Base-by-base conservation (phyloP, 1,139 yeast genomes). In the Sugiyamaella pinicola region DNA sequence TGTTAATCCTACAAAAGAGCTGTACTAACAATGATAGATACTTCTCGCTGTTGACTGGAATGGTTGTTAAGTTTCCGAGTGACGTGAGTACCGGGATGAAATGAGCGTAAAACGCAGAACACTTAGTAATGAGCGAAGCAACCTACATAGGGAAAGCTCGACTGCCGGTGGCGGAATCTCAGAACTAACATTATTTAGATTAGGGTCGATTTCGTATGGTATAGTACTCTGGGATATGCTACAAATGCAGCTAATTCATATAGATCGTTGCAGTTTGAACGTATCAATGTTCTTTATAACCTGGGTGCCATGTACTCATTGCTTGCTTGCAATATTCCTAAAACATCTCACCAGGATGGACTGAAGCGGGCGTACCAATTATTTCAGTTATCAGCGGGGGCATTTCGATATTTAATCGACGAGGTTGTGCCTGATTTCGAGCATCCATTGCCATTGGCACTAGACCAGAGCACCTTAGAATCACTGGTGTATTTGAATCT, bases 321-420 rank as follows among this genome's bases (percentile, higher is more conserved):
- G 43, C 62, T 83, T 52, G 91, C 84, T 0, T 61, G 73, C 21
- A 54, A 54, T 7, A 58, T 61, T 35, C 60, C 62, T 6, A 71
- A 78, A 54, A 64, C 49, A 13, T 67, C 73, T 45, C 70, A 78
- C 3, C 80, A 76, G 26, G 83, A 79, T 3, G 87, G 86, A 0
- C 64, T 85, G 51, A 86, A 84, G 63, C 73, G 72, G 51, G 77
- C 90, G 0, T 87, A 89, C 60, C 72, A 77, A 9, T 79, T 75
- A 61, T 86, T 83, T 63, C 96, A 69, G 55, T 53, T 70, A 42
- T 80, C 95, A 0, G 91, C 96, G 0, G 91, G 96, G 0, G 77
- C 82, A 56, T 83, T 86, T 60, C 72, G 75, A 38, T 66, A 62
- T 26, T 69, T 85, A 54, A 63, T 54, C 47, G 68, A 55, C 49